Evolutionary conservation across 116 monocot genomes (phyloP).

Genomic region (Posidonia oceanica): DNA sequence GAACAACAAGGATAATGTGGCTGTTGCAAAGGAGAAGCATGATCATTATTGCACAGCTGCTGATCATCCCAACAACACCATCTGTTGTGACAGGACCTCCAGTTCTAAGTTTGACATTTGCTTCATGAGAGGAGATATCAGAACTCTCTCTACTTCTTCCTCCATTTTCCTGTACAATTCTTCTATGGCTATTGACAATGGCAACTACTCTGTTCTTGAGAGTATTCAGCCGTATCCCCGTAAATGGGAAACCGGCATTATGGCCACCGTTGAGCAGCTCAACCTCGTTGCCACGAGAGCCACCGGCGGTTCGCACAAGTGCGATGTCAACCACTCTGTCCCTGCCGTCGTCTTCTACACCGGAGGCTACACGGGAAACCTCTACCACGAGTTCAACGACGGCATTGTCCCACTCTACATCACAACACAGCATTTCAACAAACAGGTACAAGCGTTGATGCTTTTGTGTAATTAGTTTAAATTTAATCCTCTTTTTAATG

Average conservation of each 20-base stretch:
- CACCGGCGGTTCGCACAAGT: not conserved
- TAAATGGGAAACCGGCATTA: constrained; percentile 50
- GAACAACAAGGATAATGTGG: too few relatives aligned
- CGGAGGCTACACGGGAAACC: constrained; percentile 72
- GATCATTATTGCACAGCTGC: not conserved
- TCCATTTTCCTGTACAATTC: constrained; percentile 4
- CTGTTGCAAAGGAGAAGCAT: too few relatives aligned
- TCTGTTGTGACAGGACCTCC: constrained; percentile 7
- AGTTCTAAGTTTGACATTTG: constrained; percentile 6
- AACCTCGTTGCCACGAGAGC: constrained; percentile 9
- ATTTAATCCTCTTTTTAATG: not conserved
- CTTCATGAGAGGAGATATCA: constrained; percentile 11
- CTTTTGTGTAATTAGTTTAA: not conserved
- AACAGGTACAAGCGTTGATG: not conserved
- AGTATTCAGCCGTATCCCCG: constrained; percentile 57
- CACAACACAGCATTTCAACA: constrained; percentile 35
- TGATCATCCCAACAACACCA: not conserved
- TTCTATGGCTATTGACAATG: too few relatives aligned
- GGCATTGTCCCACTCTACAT: constrained; percentile 59
- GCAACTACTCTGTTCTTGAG: constrained; percentile 1
- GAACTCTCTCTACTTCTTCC: not conserved
- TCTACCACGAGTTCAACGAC: constrained; percentile 66
- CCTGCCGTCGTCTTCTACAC: constrained; percentile 61
- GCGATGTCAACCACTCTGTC: constrained; percentile 45
- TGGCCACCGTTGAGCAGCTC: constrained; percentile 33